Conservation (phyloP, 257 asterid genomes). For the Gynochthodes officinalis region DNA sequence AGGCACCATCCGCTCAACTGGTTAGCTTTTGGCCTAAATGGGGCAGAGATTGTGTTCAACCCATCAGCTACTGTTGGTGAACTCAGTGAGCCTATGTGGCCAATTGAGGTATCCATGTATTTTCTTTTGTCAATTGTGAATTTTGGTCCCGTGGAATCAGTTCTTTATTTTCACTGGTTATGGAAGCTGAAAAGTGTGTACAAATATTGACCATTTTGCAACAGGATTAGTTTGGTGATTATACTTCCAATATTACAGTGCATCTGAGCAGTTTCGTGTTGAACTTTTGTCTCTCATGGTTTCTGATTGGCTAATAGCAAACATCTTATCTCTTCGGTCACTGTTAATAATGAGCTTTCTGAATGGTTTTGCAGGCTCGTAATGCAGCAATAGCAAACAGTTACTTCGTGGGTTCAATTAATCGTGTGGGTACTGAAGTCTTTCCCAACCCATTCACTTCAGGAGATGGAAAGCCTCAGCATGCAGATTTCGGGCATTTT, state of each 20-base stretch:
- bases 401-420: conserved; percentile 79
- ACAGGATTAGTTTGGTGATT: background rate
- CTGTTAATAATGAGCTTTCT: background rate
- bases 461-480: conserved; percentile 92
- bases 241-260: no score
- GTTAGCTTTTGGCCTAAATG: conserved; percentile 92
- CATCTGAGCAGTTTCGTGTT: background rate
- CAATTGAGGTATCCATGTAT: conserved; percentile 67
- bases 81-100: conserved; percentile 99
- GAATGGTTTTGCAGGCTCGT: conserved; percentile 64
- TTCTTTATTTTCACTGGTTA: background rate
- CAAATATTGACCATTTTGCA: background rate
- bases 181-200: background rate
- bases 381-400: conserved; percentile 94
- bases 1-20: conserved; percentile 98
- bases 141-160: background rate
- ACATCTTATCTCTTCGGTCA: background rate
- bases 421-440: conserved; percentile 86
- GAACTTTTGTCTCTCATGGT: background rate
- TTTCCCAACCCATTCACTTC: conserved; percentile 92
- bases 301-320: background rate
- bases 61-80: conserved; percentile 99
- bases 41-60: conserved; percentile 92
- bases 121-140: background rate
- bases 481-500: conserved; percentile 85